Evolutionary conservation across 768 basidiomycete species (phyloP).

Genomic region (Lactarius trivialis): DNA sequence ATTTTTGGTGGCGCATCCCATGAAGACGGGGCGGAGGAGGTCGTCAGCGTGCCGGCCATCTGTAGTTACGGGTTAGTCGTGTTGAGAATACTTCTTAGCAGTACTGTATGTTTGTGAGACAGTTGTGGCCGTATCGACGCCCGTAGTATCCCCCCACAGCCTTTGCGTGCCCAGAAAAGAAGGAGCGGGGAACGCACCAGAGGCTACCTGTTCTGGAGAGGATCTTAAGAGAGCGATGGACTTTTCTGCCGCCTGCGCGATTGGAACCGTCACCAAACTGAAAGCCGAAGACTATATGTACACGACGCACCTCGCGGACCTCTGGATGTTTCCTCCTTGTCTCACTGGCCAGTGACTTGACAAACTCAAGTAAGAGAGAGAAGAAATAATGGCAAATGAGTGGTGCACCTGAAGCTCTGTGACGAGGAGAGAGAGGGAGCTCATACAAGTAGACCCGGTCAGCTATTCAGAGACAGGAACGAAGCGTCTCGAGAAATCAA

Average conservation of each 20-base stretch:
- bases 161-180: neutral
- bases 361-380: neutral
- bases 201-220: slow-evolving; percentile 74
- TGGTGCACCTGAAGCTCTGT: slow-evolving; percentile 61
- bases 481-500: too few species aligned
- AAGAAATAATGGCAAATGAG: slow-evolving; percentile 4
- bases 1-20: slow-evolving; percentile 90
- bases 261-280: neutral
- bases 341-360: slow-evolving; percentile 82
- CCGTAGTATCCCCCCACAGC: too few species aligned
- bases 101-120: neutral
- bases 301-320: slow-evolving; percentile 72
- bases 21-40: slow-evolving; percentile 80
- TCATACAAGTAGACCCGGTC: slow-evolving; percentile 42
- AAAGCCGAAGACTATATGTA: neutral
- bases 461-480: neutral
- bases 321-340: slow-evolving; percentile 86
- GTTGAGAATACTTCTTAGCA: neutral
- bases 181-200: slow-evolving; percentile 40
- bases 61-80: slow-evolving; percentile 25
- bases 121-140: too few species aligned
- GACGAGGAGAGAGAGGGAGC: slow-evolving; percentile 61
- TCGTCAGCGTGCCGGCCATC: slow-evolving; percentile 77
- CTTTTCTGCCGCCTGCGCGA: slow-evolving; percentile 72
- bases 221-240: slow-evolving; percentile 72